Evolutionary conservation across 192 early-diverging fungal genomes (phyloP), one percentile per base, ranked within the genome.

Genomic region (Geranomyces variabilis): DNA sequence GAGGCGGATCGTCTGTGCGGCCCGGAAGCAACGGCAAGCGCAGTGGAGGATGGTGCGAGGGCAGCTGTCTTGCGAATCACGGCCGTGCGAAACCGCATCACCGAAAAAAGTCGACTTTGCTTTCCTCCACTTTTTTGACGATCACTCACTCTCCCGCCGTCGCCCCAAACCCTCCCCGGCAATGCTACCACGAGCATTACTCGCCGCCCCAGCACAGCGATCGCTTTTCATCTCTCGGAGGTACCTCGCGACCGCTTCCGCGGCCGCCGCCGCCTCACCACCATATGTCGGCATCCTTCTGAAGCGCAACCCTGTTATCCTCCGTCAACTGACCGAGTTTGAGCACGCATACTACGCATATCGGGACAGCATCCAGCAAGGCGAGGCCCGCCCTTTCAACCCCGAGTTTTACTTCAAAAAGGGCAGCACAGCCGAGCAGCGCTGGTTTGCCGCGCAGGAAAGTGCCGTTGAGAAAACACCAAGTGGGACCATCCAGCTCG

Each of bases 391-490:
- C 1, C 79, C 82, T 1, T 89, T 92, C 72, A 75, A 88, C 13
- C 69, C 80, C 15, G 86, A 86, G 12, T 91, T 92, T 66, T 91
- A 91, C 78, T 92, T 92, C 78, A 92, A 92, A 75, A 90, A 89
- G 77, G 92, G 92, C 15, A 86, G 86, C 17, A 71, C 87, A 22
- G 88, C 87, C 21, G 91, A 93, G 74, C 72, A 80, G 57, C 78
- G 81, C 5, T 90, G 87, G 85, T 79, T 86, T 36, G 70, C 43
- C 4, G 68, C 77, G 9, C 80, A 79, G 63, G 56, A 67, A 41
- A 17, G 51, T 8, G 48, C 41, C 0, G 53, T 62, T 24, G 45
- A 69, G 57, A 49, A 53, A 69, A 57, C 8, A 15, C 59, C 34
- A 5, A 22, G 13, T 44, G 71, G 55, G 1, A 56, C 57, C 29